Percentiles rank a stretch among this genome's conserved stretches.
phyloP scores from a whole-genome alignment of 129 eudicot species.

The Chrysanthemum lavandulifolium region DNA sequence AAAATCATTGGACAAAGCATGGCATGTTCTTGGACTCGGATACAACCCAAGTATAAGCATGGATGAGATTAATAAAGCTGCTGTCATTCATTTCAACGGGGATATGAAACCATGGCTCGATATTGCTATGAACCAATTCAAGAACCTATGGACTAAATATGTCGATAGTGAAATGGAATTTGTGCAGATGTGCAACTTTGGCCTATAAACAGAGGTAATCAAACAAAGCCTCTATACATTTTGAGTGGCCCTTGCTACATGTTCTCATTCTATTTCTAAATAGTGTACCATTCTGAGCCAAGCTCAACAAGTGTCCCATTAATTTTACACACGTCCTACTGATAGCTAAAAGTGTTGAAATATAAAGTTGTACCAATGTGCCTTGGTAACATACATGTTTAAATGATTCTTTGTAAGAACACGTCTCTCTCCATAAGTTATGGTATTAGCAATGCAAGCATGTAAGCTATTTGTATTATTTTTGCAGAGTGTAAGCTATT shows the following conservation, averaged over 20 bases:
- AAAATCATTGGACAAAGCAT: slow-evolving; percentile 77
- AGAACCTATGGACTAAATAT: slow-evolving; percentile 89
- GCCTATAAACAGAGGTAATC: slow-evolving; percentile 55
- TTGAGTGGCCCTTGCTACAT: slow-evolving; percentile 23
- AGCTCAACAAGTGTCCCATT: slow-evolving; percentile 35
- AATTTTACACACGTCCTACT: slow-evolving; percentile 29
- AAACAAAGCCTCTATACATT: slow-evolving; percentile 22
- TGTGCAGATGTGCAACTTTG: slow-evolving; percentile 96
- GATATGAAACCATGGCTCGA: slow-evolving; percentile 99
- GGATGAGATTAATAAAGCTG: slow-evolving; percentile 78
- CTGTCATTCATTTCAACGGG: slow-evolving; percentile 89
- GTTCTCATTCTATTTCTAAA: slow-evolving; percentile 1
- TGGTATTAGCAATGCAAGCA: slow-evolving; percentile 14
- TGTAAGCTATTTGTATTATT: slow-evolving; percentile 2
- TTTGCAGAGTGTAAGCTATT: too few relatives aligned
- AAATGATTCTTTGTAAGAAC: slow-evolving; percentile 32
- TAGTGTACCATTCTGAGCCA: slow-evolving; percentile 36
- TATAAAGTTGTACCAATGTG: slow-evolving; percentile 25
- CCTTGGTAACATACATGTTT: slow-evolving; percentile 21
- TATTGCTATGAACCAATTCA: slow-evolving; percentile 82
- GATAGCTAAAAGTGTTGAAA: slow-evolving; percentile 21
- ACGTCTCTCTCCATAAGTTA: slow-evolving; percentile 15
- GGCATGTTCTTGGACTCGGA: slow-evolving; percentile 95
- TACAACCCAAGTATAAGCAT: slow-evolving; percentile 85
- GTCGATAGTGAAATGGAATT: slow-evolving; percentile 81